Percentiles rank a stretch among this genome's conserved stretches.
These are phyloP conservation scores for Arthrobotrys sinensis DNA, from an alignment of 2,329 filamentous ascomycete genomes.

Conservation along the genomic window DNA sequence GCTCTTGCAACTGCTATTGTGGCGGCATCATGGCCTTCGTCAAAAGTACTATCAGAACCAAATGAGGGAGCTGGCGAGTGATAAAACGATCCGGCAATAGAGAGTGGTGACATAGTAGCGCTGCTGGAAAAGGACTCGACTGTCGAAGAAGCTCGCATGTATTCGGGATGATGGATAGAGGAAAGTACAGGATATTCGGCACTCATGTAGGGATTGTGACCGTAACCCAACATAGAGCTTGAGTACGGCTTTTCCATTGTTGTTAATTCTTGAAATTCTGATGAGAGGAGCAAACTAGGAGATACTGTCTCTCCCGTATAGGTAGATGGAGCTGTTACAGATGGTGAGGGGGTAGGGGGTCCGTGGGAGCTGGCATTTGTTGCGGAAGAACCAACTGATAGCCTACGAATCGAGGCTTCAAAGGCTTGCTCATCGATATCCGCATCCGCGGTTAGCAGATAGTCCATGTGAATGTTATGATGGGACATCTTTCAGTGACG, in stretches of 20 bases:
- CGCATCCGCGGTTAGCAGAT: conserved; percentile 57
- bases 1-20: conserved; percentile 56
- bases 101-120: conserved; percentile 54
- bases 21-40: conserved; percentile 56
- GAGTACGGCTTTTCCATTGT: conserved; percentile 54
- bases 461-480: conserved; percentile 57
- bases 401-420: conserved; percentile 54
- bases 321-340: conserved; percentile 47
- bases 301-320: conserved; percentile 58
- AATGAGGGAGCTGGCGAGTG: conserved; percentile 57
- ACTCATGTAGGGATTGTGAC: conserved; percentile 51
- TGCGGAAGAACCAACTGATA: conserved; percentile 54
- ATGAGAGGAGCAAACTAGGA: conserved; percentile 52
- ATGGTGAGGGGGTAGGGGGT: conserved; percentile 52
- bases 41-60: conserved; percentile 51
- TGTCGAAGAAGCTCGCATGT: conserved; percentile 44
- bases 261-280: conserved; percentile 53
- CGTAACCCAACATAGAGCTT: conserved; percentile 40
- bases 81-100: conserved; percentile 47
- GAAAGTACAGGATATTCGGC: conserved; percentile 49
- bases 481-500: conserved; percentile 53
- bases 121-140: conserved; percentile 54
- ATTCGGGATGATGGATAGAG: conserved; percentile 46
- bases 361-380: conserved; percentile 58
- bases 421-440: conserved; percentile 51